phyloP scores from a whole-genome alignment of 148 eudicot species.

The Heliamphora exappendiculata region DNA sequence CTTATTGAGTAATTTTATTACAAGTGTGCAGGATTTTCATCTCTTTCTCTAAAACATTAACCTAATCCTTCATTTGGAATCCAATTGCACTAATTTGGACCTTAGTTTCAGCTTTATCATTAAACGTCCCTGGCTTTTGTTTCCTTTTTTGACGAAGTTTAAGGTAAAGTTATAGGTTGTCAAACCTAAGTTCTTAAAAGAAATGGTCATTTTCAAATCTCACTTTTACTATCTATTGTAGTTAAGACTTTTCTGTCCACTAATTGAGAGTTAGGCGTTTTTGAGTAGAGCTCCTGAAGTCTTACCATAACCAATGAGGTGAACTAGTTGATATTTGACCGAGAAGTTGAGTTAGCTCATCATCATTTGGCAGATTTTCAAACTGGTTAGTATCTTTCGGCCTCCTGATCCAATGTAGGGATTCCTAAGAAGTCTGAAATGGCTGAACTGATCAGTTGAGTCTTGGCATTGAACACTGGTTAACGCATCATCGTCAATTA shows the following conservation, averaged over 20 bases:
- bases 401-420: neutral
- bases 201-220: neutral
- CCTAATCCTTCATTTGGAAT: neutral
- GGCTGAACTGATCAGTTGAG: neutral
- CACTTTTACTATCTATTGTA: neutral
- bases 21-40: neutral
- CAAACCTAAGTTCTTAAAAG: neutral
- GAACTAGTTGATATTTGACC: neutral
- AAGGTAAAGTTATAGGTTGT: neutral
- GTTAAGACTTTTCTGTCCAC: neutral
- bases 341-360: neutral
- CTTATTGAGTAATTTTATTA: neutral
- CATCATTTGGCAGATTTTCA: neutral
- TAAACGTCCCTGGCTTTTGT: neutral
- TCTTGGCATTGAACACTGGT: neutral
- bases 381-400: neutral
- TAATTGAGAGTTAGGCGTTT: neutral
- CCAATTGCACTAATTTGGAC: neutral
- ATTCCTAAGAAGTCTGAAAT: neutral
- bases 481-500: neutral
- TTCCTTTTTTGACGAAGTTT: neutral
- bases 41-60: neutral
- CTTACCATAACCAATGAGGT: neutral
- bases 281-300: neutral
- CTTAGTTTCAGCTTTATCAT: neutral